Evolutionary conservation across 371 early-diverging fungal genomes (phyloP).

Genomic region (Blakeslea trispora): DNA sequence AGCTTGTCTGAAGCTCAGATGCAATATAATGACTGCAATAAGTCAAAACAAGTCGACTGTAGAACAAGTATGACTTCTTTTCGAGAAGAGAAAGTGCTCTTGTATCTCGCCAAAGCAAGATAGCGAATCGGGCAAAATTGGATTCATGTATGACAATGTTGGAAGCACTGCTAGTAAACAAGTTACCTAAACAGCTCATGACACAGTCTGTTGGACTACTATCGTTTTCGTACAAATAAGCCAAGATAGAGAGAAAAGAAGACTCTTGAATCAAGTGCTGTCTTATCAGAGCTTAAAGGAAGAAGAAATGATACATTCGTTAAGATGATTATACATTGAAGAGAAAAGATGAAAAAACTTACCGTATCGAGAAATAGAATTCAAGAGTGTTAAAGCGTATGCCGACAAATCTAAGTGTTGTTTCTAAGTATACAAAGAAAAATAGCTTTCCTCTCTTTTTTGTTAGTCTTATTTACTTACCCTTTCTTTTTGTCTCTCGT

Average conservation of each 20-base stretch:
- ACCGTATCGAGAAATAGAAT: constrained; percentile 39
- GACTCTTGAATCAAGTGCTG: constrained; percentile 37
- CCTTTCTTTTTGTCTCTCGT: background rate
- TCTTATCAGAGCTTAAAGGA: constrained; percentile 28
- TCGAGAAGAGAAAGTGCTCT: constrained; percentile 15
- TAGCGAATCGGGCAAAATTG: constrained; percentile 27
- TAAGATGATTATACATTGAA: too few species aligned
- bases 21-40: constrained; percentile 30
- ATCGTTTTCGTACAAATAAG: constrained; percentile 38
- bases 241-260: constrained; percentile 36
- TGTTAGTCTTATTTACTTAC: too few species aligned
- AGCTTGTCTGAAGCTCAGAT: background rate
- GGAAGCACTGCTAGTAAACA: constrained; percentile 14
- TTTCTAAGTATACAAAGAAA: too few species aligned
- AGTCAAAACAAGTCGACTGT: constrained; percentile 35
- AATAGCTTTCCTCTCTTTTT: too few species aligned
- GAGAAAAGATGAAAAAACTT: constrained; percentile 5
- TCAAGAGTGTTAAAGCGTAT: constrained; percentile 35
- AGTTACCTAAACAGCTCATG: constrained; percentile 37
- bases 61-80: constrained; percentile 34
- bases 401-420: constrained; percentile 37
- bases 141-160: constrained; percentile 21
- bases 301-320: background rate
- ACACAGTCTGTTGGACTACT: constrained; percentile 32
- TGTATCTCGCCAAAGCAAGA: constrained; percentile 35